Percentiles rank a stretch among this genome's conserved stretches.
phyloP scores from a whole-genome alignment of 31 red algal genomes.

The Porphyra umbilicalis region DNA sequence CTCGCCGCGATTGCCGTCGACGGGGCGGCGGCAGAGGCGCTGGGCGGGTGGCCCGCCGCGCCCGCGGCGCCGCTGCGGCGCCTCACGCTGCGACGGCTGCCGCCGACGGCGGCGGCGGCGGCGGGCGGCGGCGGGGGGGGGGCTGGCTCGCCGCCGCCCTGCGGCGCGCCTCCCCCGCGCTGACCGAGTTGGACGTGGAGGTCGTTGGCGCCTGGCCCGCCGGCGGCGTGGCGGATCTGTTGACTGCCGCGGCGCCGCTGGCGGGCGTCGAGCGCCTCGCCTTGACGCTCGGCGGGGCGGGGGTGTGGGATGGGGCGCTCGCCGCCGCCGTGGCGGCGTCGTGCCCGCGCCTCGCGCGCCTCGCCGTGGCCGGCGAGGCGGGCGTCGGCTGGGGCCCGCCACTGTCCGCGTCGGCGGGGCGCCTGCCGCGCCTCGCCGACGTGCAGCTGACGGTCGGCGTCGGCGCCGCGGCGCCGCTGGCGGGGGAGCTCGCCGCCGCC shows the following conservation, averaged over 20 bases:
- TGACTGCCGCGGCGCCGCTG: not conserved
- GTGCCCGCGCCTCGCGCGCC: not conserved
- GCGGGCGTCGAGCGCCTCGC: not conserved
- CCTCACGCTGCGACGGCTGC: not conserved
- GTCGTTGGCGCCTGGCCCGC: not conserved
- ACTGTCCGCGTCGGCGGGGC: not conserved
- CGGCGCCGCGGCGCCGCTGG: not conserved
- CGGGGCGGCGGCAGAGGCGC: not conserved
- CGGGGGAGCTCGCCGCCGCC: not conserved
- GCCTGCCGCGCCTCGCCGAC: not conserved
- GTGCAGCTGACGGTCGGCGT: not conserved
- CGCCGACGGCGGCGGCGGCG: not conserved
- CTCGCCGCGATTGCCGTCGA: not conserved
- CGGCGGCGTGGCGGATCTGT: not conserved
- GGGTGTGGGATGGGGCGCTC: not conserved
- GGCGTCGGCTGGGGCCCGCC: not conserved
- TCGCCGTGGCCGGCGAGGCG: not conserved
- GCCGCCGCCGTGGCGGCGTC: not conserved
- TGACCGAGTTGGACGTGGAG: not conserved
- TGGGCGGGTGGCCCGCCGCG: not conserved
- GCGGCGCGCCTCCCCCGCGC: not conserved
- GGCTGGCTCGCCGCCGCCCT: not conserved
- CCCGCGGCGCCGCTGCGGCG: not conserved
- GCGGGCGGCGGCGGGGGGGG: too few relatives aligned
- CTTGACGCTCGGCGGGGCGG: not conserved